Percentiles rank a stretch among this genome's conserved stretches.
phyloP scores from a whole-genome alignment of 352 stramenopile species.

The Phytophthora cactorum region DNA sequence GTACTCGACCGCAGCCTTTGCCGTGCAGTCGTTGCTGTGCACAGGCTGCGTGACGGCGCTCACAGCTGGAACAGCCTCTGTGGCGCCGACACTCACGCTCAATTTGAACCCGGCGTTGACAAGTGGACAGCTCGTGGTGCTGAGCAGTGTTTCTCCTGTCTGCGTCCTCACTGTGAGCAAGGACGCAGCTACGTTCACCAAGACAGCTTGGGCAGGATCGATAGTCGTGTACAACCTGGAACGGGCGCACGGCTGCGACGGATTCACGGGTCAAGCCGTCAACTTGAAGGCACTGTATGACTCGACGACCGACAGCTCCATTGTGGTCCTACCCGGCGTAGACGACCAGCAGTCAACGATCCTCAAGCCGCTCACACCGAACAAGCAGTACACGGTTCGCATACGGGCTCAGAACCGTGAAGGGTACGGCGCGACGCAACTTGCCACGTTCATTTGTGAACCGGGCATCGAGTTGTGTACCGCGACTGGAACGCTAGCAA shows the following conservation, averaged over 20 bases:
- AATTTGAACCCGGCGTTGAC: conserved; percentile 36
- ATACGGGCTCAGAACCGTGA: conserved; percentile 89
- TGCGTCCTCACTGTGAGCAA: conserved; percentile 61
- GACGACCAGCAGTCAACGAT: conserved; percentile 11
- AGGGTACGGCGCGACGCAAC: conserved; percentile 60
- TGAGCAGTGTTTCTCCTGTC: conserved; percentile 49
- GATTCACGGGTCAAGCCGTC: conserved; percentile 41
- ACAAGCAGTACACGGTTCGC: conserved; percentile 77
- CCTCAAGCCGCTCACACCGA: conserved; percentile 48
- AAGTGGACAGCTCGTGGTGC: conserved; percentile 45
- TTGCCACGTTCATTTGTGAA: conserved; percentile 90
- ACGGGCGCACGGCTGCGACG: conserved; percentile 63
- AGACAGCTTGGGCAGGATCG: conserved; percentile 40
- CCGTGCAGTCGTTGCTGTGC: conserved; percentile 42
- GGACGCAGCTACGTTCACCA: conserved; percentile 26
- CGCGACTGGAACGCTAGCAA: conserved; percentile 23
- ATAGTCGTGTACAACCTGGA: conserved; percentile 53
- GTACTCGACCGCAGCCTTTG: conserved; percentile 75
- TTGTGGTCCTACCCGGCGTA: conserved; percentile 30
- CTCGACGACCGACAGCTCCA: conserved; percentile 48
- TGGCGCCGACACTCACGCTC: conserved; percentile 44
- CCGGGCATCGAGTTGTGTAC: conserved; percentile 83
- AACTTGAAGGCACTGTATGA: conserved; percentile 60
- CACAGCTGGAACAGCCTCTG: conserved; percentile 24
- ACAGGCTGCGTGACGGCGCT: conserved; percentile 55